Conservation (phyloP, 768 basidiomycete genomes). For the Russula vinacea region DNA sequence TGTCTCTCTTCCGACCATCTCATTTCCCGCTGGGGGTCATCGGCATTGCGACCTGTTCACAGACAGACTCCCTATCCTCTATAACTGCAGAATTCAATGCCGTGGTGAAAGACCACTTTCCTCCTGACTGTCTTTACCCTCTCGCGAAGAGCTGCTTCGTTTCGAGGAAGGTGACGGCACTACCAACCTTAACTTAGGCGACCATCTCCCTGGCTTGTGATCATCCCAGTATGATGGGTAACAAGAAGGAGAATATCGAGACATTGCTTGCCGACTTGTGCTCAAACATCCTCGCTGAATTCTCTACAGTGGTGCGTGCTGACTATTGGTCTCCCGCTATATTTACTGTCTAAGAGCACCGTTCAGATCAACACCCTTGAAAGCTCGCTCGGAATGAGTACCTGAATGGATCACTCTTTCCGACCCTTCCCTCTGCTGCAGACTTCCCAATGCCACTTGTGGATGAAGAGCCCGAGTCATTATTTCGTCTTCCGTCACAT, state of each 20-base stretch:
- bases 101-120: conserved; percentile 61
- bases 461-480: conserved; percentile 43
- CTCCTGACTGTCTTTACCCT: conserved; percentile 65
- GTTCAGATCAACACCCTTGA: conserved; percentile 72
- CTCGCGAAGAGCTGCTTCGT: conserved; percentile 80
- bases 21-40: conserved; percentile 86
- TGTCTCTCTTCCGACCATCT: conserved; percentile 74
- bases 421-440: conserved; percentile 54
- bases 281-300: conserved; percentile 80
- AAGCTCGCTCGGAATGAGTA: conserved; percentile 80
- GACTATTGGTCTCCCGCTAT: neutral
- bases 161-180: conserved; percentile 69
- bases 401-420: conserved; percentile 66
- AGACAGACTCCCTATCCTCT: conserved; percentile 49
- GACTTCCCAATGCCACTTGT: conserved; percentile 62
- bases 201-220: conserved; percentile 58
- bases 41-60: conserved; percentile 73
- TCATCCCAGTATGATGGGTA: conserved; percentile 84
- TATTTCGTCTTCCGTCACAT: conserved; percentile 47
- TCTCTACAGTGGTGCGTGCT: conserved; percentile 73
- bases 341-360: neutral
- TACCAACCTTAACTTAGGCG: conserved; percentile 54
- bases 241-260: conserved; percentile 83
- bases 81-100: conserved; percentile 66
- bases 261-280: conserved; percentile 87